Evolutionary conservation across 805 yeast species (phyloP).

Genomic region (Lachancea lanzarotensis): DNA sequence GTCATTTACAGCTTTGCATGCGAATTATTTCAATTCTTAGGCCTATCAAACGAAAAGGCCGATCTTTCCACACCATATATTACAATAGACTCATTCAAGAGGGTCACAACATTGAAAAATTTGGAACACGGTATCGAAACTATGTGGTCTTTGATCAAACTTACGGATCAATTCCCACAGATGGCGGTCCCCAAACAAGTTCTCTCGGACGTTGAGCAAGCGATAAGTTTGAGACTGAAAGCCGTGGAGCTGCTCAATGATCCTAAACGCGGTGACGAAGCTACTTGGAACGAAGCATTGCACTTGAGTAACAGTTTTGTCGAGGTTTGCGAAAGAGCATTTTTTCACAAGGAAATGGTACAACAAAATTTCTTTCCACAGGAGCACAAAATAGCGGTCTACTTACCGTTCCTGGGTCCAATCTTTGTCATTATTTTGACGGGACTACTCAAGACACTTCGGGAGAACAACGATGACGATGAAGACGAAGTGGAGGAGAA

Average conservation of each 20-base stretch:
- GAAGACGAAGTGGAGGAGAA: neutral
- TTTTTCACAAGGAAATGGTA: slow-evolving; percentile 91
- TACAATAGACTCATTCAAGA: slow-evolving; percentile 58
- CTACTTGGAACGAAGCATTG: slow-evolving; percentile 46
- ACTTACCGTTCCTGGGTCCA: slow-evolving; percentile 87
- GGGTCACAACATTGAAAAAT: slow-evolving; percentile 54
- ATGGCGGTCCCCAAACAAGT: slow-evolving; percentile 82
- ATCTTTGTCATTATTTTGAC: slow-evolving; percentile 55
- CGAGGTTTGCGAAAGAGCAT: slow-evolving; percentile 52
- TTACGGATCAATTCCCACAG: slow-evolving; percentile 61
- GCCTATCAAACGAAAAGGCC: slow-evolving; percentile 53
- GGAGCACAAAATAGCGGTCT: slow-evolving; percentile 92
- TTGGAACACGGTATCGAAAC: slow-evolving; percentile 60
- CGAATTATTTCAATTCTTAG: slow-evolving; percentile 68
- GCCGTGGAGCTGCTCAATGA: slow-evolving; percentile 27
- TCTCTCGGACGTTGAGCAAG: slow-evolving; percentile 44
- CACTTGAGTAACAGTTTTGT: slow-evolving; percentile 44
- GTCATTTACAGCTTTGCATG: slow-evolving; percentile 63
- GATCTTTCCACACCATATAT: slow-evolving; percentile 43
- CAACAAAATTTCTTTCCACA: slow-evolving; percentile 93
- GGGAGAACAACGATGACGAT: slow-evolving; percentile 7
- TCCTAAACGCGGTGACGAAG: slow-evolving; percentile 26
- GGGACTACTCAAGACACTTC: slow-evolving; percentile 43
- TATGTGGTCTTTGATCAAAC: slow-evolving; percentile 61
- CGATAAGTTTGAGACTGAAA: slow-evolving; percentile 39